phyloP scores from a whole-genome alignment of 2,329 filamentous ascomycete genomes.

The Aspergillus glaucus region DNA sequence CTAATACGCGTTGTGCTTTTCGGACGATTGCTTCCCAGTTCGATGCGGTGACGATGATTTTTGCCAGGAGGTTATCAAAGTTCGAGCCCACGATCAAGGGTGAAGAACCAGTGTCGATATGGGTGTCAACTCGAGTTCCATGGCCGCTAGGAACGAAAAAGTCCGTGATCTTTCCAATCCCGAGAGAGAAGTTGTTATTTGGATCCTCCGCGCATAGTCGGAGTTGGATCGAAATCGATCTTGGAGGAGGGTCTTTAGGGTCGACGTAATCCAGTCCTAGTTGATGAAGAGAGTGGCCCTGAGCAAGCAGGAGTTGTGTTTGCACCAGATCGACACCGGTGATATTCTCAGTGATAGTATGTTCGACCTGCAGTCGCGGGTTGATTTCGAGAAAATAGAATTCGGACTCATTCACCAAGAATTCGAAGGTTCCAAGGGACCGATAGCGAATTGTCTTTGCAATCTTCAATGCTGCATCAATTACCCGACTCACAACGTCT shows the following conservation, averaged over 20 bases:
- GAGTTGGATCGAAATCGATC: conserved; percentile 47
- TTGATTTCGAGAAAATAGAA: conserved; percentile 59
- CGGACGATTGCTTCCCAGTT: conserved; percentile 47
- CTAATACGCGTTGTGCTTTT: conserved; percentile 51
- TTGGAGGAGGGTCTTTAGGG: conserved; percentile 31
- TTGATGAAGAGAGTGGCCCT: conserved; percentile 40
- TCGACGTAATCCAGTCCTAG: conserved; percentile 27
- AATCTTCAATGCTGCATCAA: conserved; percentile 46
- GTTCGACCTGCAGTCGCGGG: conserved; percentile 56
- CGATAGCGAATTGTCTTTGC: conserved; percentile 45
- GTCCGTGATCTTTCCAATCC: conserved; percentile 53
- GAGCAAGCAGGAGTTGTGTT: conserved; percentile 49
- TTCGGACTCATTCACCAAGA: conserved; percentile 50
- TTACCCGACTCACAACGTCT: conserved; percentile 42
- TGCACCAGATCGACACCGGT: conserved; percentile 50
- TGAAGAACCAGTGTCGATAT: conserved; percentile 40
- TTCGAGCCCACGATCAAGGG: conserved; percentile 44
- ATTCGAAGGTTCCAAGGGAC: conserved; percentile 60
- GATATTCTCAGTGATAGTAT: conserved; percentile 56
- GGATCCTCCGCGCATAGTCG: conserved; percentile 54
- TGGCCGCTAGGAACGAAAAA: conserved; percentile 53
- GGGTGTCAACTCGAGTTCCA: conserved; percentile 53
- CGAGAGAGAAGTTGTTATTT: conserved; percentile 48
- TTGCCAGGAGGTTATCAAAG: conserved; percentile 56
- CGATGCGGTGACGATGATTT: conserved; percentile 52